A percentile compares a stretch with the other conserved stretches of the same genome.
These are phyloP conservation scores for Ophiostoma ulmi DNA, from an alignment of 2,329 filamentous ascomycete species.

Conservation along the genomic window DNA sequence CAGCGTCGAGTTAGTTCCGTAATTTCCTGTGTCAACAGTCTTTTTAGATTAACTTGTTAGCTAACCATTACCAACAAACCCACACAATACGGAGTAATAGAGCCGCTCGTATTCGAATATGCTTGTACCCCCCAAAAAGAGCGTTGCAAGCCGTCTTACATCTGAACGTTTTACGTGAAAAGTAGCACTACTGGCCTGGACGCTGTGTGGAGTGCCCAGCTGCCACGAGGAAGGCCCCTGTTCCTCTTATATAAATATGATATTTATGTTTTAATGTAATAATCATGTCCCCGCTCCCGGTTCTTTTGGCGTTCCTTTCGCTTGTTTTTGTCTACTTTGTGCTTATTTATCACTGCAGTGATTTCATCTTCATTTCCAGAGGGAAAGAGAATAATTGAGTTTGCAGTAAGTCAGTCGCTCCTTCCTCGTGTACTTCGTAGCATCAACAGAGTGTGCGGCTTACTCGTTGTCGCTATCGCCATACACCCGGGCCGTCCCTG, in stretches of 20 bases:
- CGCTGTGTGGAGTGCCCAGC: not conserved
- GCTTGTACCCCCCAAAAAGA: too few species aligned
- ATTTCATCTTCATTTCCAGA: not conserved
- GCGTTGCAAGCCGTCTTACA: not conserved
- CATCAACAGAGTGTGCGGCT: too few species aligned
- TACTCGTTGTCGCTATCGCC: not conserved
- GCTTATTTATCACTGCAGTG: not conserved
- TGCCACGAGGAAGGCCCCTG: conserved; percentile 11
- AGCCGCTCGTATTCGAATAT: not conserved
- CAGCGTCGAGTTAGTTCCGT: not conserved
- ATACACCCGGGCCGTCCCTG: not conserved
- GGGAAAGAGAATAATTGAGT: not conserved
- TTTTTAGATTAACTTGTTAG: conserved; percentile 2
- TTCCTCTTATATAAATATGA: not conserved
- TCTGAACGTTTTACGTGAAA: not conserved
- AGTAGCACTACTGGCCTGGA: not conserved
- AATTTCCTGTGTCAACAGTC: conserved; percentile 1
- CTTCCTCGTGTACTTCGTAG: not conserved
- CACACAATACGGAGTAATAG: not conserved
- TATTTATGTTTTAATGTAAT: not conserved
- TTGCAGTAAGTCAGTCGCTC: not conserved
- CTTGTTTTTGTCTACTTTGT: conserved; percentile 3
- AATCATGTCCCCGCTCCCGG: not conserved
- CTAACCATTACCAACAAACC: not conserved
- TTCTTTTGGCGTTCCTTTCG: not conserved